phyloP scores from a whole-genome alignment of 2,329 filamentous ascomycete genomes.

The Fusarium tricinctum region DNA sequence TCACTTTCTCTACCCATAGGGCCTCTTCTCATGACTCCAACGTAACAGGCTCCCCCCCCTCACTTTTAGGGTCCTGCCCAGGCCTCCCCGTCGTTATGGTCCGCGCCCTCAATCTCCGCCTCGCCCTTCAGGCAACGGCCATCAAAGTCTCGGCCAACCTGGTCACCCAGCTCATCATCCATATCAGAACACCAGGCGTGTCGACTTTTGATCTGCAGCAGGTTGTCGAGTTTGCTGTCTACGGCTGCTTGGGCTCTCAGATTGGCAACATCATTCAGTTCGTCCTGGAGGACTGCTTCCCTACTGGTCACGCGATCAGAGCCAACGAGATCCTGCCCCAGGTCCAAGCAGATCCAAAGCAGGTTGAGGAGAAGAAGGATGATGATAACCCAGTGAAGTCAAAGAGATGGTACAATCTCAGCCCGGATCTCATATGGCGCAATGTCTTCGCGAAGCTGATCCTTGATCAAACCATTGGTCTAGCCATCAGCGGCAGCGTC shows the following conservation, averaged over 20 bases:
- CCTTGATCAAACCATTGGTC: slow-evolving; percentile 56
- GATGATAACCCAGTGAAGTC: slow-evolving; percentile 30
- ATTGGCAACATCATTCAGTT: slow-evolving; percentile 56
- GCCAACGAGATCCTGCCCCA: slow-evolving; percentile 42
- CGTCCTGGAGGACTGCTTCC: slow-evolving; percentile 55
- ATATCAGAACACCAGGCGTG: slow-evolving; percentile 36
- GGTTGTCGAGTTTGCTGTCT: slow-evolving; percentile 55
- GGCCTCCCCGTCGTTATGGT: slow-evolving; percentile 38
- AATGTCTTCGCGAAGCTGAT: slow-evolving; percentile 55
- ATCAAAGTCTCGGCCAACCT: slow-evolving; percentile 53
- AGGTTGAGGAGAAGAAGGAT: slow-evolving; percentile 46
- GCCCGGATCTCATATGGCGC: slow-evolving; percentile 52
- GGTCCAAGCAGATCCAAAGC: slow-evolving; percentile 34
- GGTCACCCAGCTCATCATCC: slow-evolving; percentile 49
- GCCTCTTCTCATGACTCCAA: slow-evolving; percentile 23
- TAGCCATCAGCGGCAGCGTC: slow-evolving; percentile 53
- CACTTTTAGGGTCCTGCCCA: slow-evolving; percentile 1
- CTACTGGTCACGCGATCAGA: slow-evolving; percentile 45
- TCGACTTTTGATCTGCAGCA: slow-evolving; percentile 53
- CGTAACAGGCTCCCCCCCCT: slow-evolving; percentile 3
- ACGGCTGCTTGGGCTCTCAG: slow-evolving; percentile 54
- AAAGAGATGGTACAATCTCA: slow-evolving; percentile 39
- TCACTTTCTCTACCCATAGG: background rate
- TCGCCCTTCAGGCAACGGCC: slow-evolving; percentile 50
- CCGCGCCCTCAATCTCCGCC: slow-evolving; percentile 49